Evolutionary conservation across 2,329 filamentous ascomycete species (phyloP).

Genomic region (Daldinia sp.): DNA sequence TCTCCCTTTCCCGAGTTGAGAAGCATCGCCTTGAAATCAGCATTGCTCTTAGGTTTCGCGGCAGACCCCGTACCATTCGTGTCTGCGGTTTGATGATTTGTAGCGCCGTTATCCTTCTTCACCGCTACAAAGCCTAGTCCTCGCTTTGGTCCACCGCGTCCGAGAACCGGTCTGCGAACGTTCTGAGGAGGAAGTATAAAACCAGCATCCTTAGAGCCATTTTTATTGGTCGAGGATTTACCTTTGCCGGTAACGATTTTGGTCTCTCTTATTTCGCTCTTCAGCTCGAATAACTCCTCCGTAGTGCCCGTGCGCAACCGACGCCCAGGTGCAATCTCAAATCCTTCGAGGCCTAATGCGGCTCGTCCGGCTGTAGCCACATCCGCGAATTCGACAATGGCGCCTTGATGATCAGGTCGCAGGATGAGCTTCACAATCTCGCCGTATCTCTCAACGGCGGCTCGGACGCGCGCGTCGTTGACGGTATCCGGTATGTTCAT

Average conservation of each 20-base stretch:
- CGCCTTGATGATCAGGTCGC: conserved; percentile 84
- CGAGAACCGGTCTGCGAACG: conserved; percentile 59
- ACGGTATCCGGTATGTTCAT: conserved; percentile 92
- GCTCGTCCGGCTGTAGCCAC: conserved; percentile 79
- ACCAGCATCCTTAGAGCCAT: conserved; percentile 46
- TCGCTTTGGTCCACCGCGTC: conserved; percentile 56
- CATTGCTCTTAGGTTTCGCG: conserved; percentile 63
- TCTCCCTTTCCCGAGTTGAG: conserved; percentile 44
- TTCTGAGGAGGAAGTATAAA: conserved; percentile 61
- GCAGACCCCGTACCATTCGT: conserved; percentile 40
- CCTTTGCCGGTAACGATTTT: conserved; percentile 49
- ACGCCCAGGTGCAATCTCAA: conserved; percentile 64
- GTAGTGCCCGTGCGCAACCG: conserved; percentile 67
- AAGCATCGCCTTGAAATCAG: conserved; percentile 69
- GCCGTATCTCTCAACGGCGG: conserved; percentile 78
- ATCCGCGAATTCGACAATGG: conserved; percentile 84
- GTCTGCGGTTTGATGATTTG: conserved; percentile 32
- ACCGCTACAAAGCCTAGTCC: conserved; percentile 58
- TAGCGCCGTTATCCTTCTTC: conserved; percentile 45
- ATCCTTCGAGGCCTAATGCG: conserved; percentile 68
- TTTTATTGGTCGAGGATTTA: conserved; percentile 22
- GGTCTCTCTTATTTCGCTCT: conserved; percentile 58
- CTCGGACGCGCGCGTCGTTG: conserved; percentile 84
- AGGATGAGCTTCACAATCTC: conserved; percentile 80
- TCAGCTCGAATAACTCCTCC: conserved; percentile 66